Percentiles rank a stretch among this genome's conserved stretches.
Conservation (phyloP, 2,329 filamentous ascomycete species). For the Verticillium isaacii region DNA sequence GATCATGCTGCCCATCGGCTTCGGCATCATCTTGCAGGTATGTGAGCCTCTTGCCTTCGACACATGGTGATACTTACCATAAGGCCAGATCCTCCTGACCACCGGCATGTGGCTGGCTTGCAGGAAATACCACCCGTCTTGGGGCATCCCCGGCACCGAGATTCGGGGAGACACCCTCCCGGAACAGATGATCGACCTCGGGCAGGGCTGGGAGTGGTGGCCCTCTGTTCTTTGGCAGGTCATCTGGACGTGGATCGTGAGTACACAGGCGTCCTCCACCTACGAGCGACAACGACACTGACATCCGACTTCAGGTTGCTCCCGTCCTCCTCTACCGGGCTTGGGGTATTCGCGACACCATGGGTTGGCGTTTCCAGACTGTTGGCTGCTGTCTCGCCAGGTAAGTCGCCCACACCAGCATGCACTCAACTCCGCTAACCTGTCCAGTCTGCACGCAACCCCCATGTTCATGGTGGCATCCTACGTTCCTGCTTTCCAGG, state of each 20-base stretch:
- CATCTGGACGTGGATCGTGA: constrained; percentile 46
- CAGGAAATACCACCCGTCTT: constrained; percentile 51
- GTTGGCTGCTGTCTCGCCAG: constrained; percentile 30
- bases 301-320: constrained; percentile 28
- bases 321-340: constrained; percentile 48
- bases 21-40: constrained; percentile 47
- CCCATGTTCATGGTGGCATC: constrained; percentile 53
- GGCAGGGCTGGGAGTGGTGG: constrained; percentile 56
- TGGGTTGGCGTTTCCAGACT: constrained; percentile 54
- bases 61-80: constrained; percentile 4
- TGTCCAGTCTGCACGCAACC: constrained; percentile 43
- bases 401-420: constrained; percentile 13
- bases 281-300: not conserved
- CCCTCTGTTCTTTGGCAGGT: constrained; percentile 51
- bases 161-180: constrained; percentile 25
- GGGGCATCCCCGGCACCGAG: constrained; percentile 34
- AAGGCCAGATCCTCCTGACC: constrained; percentile 42
- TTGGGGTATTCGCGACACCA: constrained; percentile 48
- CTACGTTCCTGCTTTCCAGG: constrained; percentile 29
- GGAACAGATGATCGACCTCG: constrained; percentile 35
- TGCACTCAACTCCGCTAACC: constrained; percentile 4
- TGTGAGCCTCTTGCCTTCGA: not conserved
- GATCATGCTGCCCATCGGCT: constrained; percentile 38
- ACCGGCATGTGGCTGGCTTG: constrained; percentile 52
- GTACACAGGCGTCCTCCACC: constrained; percentile 2